Percentiles rank a stretch among this genome's conserved stretches.
phyloP scores from a whole-genome alignment of 139 green algal species.

The Chlorella sp. region DNA sequence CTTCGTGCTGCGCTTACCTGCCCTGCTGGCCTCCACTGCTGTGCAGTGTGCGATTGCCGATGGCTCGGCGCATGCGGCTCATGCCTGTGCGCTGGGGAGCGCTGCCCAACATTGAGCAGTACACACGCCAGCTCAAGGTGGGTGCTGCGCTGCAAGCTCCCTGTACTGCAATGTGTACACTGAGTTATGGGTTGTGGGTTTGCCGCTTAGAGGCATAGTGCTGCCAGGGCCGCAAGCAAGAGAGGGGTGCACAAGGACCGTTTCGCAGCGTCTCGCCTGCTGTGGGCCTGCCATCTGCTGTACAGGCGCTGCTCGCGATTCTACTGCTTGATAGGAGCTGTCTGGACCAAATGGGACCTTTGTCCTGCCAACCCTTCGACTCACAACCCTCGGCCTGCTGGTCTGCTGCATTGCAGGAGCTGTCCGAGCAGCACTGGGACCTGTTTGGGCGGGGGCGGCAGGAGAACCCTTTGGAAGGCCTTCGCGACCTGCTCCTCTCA shows the following conservation, averaged over 20 bases:
- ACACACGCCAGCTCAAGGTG: constrained; percentile 44
- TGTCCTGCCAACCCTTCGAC: not conserved
- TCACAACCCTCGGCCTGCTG: not conserved
- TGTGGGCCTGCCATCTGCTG: too few relatives aligned
- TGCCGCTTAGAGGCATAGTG: not conserved
- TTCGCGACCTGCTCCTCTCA: constrained; percentile 22
- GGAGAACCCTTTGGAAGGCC: constrained; percentile 23
- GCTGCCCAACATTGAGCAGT: constrained; percentile 60
- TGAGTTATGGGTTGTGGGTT: not conserved
- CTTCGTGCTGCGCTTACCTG: too few relatives aligned
- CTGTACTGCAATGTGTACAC: not conserved
- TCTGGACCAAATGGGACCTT: too few relatives aligned
- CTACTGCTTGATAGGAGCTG: too few relatives aligned
- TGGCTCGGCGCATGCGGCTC: constrained; percentile 57
- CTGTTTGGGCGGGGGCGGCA: not conserved
- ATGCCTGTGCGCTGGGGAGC: constrained; percentile 57
- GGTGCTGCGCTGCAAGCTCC: not conserved
- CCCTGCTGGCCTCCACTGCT: too few relatives aligned
- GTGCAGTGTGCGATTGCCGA: constrained; percentile 53
- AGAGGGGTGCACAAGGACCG: too few relatives aligned
- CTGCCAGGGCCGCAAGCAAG: too few relatives aligned
- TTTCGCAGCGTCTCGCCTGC: too few relatives aligned
- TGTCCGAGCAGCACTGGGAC: not conserved
- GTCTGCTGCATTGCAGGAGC: not conserved
- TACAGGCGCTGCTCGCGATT: too few relatives aligned